Percentiles rank a stretch among this genome's conserved stretches.
Conservation (phyloP, 2,329 filamentous ascomycete species). For the Niveomyces coronatus region DNA sequence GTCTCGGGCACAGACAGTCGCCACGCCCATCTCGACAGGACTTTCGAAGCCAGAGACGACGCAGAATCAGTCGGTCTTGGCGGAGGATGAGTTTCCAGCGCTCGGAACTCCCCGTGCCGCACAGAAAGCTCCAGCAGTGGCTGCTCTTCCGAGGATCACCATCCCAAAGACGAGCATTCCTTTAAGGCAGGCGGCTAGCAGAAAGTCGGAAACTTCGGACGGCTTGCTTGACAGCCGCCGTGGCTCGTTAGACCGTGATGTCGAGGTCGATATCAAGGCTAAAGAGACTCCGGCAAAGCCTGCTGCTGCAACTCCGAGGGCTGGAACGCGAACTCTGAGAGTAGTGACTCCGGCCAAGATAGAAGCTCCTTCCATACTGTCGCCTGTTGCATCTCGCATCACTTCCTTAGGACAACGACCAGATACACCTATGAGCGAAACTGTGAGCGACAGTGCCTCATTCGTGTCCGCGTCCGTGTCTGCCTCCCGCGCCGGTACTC, state of each 20-base stretch:
- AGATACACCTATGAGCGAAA: conserved; percentile 64
- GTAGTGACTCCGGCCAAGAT: conserved; percentile 56
- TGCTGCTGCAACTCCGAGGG: conserved; percentile 39
- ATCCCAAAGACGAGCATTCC: conserved; percentile 22
- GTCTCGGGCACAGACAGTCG: background rate
- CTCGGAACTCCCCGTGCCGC: conserved; percentile 36
- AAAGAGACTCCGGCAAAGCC: conserved; percentile 28
- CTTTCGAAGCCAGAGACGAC: conserved; percentile 18
- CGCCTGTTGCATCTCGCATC: conserved; percentile 21
- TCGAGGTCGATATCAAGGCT: conserved; percentile 15
- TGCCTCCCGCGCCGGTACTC: conserved; percentile 59
- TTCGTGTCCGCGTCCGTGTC: conserved; percentile 62
- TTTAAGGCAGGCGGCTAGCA: conserved; percentile 23
- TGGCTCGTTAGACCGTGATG: conserved; percentile 7
- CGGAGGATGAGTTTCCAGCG: conserved; percentile 53
- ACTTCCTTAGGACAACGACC: conserved; percentile 38
- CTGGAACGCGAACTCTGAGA: conserved; percentile 55
- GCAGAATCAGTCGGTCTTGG: conserved; percentile 21
- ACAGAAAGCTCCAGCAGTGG: conserved; percentile 21
- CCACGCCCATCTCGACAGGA: conserved; percentile 14
- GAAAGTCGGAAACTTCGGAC: conserved; percentile 17
- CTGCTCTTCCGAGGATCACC: conserved; percentile 21
- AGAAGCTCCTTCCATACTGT: conserved; percentile 38
- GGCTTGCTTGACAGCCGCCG: conserved; percentile 12
- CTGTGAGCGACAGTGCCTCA: conserved; percentile 67